phyloP scores from a whole-genome alignment of 257 asterid genomes.

The Ophiorrhiza pumila region DNA sequence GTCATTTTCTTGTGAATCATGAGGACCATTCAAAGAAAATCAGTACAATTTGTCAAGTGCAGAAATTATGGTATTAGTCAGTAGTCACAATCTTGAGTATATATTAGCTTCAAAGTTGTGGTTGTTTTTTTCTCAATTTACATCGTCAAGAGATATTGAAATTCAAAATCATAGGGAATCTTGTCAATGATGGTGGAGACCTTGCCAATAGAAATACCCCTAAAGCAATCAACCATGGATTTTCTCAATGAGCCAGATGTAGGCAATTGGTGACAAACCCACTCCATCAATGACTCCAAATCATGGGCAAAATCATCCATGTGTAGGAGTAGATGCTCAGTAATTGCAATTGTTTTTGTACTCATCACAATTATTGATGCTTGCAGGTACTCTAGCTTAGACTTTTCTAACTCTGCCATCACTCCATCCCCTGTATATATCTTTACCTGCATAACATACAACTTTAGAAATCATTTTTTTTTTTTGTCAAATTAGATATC shows the following conservation, averaged over 20 bases:
- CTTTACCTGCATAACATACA: conserved; percentile 45
- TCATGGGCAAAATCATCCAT: conserved; percentile 60
- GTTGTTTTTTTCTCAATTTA: not conserved
- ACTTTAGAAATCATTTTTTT: not conserved
- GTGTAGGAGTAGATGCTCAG: conserved; percentile 69
- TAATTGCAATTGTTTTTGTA: conserved; percentile 52
- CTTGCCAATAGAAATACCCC: conserved; percentile 41
- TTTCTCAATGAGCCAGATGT: conserved; percentile 70
- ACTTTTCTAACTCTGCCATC: conserved; percentile 57
- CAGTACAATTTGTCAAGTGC: too few relatives aligned
- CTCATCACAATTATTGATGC: conserved; percentile 70
- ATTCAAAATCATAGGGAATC: conserved; percentile 78
- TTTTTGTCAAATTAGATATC: too few relatives aligned
- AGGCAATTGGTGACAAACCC: conserved; percentile 82
- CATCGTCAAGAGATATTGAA: conserved; percentile 58
- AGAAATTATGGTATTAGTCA: too few relatives aligned
- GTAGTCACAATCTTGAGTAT: too few relatives aligned
- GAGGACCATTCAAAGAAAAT: too few relatives aligned
- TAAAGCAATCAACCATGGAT: conserved; percentile 66
- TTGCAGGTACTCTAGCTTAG: conserved; percentile 71
- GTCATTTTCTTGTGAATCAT: too few relatives aligned
- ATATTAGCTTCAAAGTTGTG: too few relatives aligned
- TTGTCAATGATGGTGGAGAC: conserved; percentile 52
- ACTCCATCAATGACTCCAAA: conserved; percentile 53
- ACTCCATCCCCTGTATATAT: conserved; percentile 82